Percentiles rank a stretch among this genome's conserved stretches.
Evolutionary conservation across 768 basidiomycete species (phyloP).

Genomic region (Suillus ampliporus): DNA sequence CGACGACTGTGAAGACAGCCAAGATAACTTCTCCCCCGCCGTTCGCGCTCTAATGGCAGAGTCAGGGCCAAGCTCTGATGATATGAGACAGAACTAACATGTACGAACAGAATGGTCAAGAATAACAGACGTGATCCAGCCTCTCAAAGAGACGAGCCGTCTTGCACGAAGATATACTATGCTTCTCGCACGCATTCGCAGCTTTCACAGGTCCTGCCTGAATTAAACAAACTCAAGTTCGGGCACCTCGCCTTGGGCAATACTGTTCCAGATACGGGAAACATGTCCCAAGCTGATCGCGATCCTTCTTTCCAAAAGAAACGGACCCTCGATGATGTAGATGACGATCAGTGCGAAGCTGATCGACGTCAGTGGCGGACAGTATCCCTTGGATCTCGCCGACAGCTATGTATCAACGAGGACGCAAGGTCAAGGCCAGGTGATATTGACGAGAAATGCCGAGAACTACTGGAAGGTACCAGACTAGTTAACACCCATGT

Average conservation of each 20-base stretch:
- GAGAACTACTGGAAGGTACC: slow-evolving; percentile 76
- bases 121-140: slow-evolving; percentile 15
- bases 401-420: slow-evolving; percentile 93
- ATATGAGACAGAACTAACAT: slow-evolving; percentile 11
- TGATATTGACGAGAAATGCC: slow-evolving; percentile 88
- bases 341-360: slow-evolving; percentile 27
- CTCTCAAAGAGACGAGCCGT: slow-evolving; percentile 48
- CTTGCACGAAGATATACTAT: slow-evolving; percentile 87
- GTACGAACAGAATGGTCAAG: slow-evolving; percentile 23
- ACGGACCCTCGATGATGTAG: slow-evolving; percentile 28
- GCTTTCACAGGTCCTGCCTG: slow-evolving; percentile 87
- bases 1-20: slow-evolving; percentile 39
- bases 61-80: slow-evolving; percentile 46
- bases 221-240: slow-evolving; percentile 77
- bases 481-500: not conserved
- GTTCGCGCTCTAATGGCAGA: slow-evolving; percentile 81
- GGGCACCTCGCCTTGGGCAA: slow-evolving; percentile 29
- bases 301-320: slow-evolving; percentile 16
- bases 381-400: slow-evolving; percentile 89
- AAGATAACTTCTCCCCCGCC: slow-evolving; percentile 73
- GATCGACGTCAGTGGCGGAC: slow-evolving; percentile 50
- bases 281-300: slow-evolving; percentile 3
- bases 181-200: slow-evolving; percentile 97
- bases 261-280: not conserved
- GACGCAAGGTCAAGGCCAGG: slow-evolving; percentile 61